Conservation (phyloP, 2,329 filamentous ascomycete genomes). For the Davidsoniella australis region DNA sequence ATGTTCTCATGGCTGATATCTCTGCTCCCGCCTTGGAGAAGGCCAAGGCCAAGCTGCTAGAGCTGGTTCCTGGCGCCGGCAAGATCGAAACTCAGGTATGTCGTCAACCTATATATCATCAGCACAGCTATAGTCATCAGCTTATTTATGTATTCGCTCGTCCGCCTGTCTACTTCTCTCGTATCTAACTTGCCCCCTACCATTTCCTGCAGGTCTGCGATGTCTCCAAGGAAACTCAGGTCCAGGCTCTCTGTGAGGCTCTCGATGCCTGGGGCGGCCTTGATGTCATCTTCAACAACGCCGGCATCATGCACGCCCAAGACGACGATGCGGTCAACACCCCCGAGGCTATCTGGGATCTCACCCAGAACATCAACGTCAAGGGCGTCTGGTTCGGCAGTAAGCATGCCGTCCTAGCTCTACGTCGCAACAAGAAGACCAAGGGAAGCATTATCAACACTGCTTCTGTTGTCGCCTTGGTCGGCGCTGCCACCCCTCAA, state of each 20-base stretch:
- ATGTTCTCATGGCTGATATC: conserved; percentile 72
- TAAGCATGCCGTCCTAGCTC: conserved; percentile 71
- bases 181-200: background rate
- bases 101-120: background rate
- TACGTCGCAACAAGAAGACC: conserved; percentile 65
- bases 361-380: conserved; percentile 88
- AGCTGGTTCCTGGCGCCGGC: conserved; percentile 45
- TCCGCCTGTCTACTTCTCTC: too few relatives aligned
- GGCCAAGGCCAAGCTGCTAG: conserved; percentile 56
- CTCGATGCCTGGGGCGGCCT: conserved; percentile 74
- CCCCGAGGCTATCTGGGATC: conserved; percentile 80
- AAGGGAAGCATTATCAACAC: conserved; percentile 81
- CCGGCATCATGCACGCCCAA: conserved; percentile 84
- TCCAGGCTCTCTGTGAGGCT: conserved; percentile 55
- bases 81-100: conserved; percentile 43
- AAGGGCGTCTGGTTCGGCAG: conserved; percentile 96
- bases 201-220: conserved; percentile 32
- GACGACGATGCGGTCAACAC: conserved; percentile 70
- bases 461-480: conserved; percentile 71
- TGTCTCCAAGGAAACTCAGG: conserved; percentile 69
- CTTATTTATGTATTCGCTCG: background rate
- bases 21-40: conserved; percentile 61
- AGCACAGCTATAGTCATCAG: background rate
- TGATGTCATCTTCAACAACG: conserved; percentile 94
- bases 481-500: conserved; percentile 76